phyloP scores from a whole-genome alignment of 495 filamentous ascomycete genomes.

The Penicillium ucsense region DNA sequence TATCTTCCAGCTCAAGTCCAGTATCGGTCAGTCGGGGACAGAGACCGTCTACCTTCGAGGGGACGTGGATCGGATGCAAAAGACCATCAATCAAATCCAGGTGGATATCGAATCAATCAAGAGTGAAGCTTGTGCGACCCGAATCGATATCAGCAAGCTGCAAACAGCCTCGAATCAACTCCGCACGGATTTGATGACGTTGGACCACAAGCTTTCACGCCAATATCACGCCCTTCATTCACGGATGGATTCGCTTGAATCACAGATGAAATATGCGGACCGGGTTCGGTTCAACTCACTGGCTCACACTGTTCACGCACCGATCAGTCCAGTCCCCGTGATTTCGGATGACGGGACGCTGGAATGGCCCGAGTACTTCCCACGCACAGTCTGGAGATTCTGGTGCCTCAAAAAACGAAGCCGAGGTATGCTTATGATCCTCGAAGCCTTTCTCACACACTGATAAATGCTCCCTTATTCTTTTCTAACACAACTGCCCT shows the following conservation, averaged over 20 bases:
- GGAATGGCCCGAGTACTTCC: slow-evolving; percentile 31
- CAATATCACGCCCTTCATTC: slow-evolving; percentile 14
- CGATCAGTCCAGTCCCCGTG: slow-evolving; percentile 29
- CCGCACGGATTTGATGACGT: slow-evolving; percentile 26
- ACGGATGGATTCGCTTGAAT: slow-evolving; percentile 15
- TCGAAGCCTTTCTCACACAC: no score
- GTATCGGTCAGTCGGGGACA: slow-evolving; percentile 22
- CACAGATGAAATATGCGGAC: slow-evolving; percentile 21
- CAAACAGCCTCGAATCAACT: slow-evolving; percentile 27
- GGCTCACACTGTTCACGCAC: slow-evolving; percentile 27
- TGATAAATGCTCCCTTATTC: background rate
- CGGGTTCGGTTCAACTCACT: slow-evolving; percentile 35
- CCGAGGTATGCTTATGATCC: slow-evolving; percentile 21
- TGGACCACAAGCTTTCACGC: slow-evolving; percentile 26
- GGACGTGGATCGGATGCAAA: slow-evolving; percentile 31
- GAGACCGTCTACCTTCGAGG: slow-evolving; percentile 31
- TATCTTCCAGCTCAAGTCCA: slow-evolving; percentile 26
- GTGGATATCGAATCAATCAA: slow-evolving; percentile 24
- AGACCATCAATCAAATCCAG: slow-evolving; percentile 31
- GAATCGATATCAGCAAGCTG: slow-evolving; percentile 31
- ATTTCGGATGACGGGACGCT: slow-evolving; percentile 26
- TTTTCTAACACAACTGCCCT: slow-evolving; percentile 7
- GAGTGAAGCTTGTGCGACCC: slow-evolving; percentile 25
- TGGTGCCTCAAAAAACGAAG: slow-evolving; percentile 37
- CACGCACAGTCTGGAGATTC: slow-evolving; percentile 33